phyloP scores from a whole-genome alignment of 352 stramenopile genomes.

The Pythium sp. region DNA sequence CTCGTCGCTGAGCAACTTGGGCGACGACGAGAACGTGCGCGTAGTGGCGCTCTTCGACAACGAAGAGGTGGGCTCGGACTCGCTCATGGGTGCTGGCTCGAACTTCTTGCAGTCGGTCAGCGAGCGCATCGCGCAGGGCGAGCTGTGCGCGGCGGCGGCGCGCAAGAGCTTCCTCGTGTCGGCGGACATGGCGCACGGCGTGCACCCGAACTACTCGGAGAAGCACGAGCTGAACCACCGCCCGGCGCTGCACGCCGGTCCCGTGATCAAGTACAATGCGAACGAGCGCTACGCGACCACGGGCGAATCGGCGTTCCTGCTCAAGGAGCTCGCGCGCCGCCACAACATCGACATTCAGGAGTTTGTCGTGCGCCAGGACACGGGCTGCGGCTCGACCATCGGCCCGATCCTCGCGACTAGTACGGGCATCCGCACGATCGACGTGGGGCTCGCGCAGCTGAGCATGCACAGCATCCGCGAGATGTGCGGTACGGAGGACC shows the following conservation, averaged over 20 bases:
- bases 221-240: constrained; percentile 95
- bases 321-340: constrained; percentile 89
- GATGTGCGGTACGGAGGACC: constrained; percentile 91
- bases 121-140: constrained; percentile 53
- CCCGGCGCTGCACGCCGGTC: constrained; percentile 89
- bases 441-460: constrained; percentile 95
- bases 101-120: constrained; percentile 76
- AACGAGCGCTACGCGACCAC: constrained; percentile 98
- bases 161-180: constrained; percentile 87
- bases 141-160: constrained; percentile 47
- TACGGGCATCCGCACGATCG: constrained; percentile 96
- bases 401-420: constrained; percentile 94
- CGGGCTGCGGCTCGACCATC: constrained; percentile 96
- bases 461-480: constrained; percentile 98
- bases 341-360: constrained; percentile 91
- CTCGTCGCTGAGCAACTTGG: constrained; percentile 70
- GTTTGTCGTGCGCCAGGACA: constrained; percentile 97
- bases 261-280: constrained; percentile 99
- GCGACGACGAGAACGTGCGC: constrained; percentile 80
- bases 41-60: constrained; percentile 98
- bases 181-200: constrained; percentile 96
- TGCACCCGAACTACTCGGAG: constrained; percentile 97
- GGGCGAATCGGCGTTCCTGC: constrained; percentile 89
- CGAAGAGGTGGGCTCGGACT: constrained; percentile 95
- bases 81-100: constrained; percentile 78